Evolutionary conservation across 805 yeast genomes (phyloP).

Genomic region (Vanderwaltozyma tropicalis): DNA sequence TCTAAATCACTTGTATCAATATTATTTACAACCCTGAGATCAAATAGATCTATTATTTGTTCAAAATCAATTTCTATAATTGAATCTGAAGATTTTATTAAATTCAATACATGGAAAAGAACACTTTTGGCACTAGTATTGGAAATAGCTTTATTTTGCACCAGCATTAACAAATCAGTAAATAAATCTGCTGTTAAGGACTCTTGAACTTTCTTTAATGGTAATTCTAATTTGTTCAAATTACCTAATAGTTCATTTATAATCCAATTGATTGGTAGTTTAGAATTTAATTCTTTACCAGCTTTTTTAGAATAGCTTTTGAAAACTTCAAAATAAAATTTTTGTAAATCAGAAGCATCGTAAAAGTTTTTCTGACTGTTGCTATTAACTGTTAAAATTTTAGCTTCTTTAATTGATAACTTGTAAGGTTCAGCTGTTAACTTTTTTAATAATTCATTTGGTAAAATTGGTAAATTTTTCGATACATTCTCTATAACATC

Average conservation of each 20-base stretch:
- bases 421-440: slow-evolving; percentile 42
- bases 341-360: slow-evolving; percentile 31
- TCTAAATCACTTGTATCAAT: slow-evolving; percentile 29
- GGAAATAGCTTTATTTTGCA: slow-evolving; percentile 42
- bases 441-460: slow-evolving; percentile 44
- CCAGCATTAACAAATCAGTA: slow-evolving; percentile 43
- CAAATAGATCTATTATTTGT: slow-evolving; percentile 44
- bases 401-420: slow-evolving; percentile 65
- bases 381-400: slow-evolving; percentile 46
- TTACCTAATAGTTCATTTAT: slow-evolving; percentile 72
- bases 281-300: slow-evolving; percentile 22
- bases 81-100: slow-evolving; percentile 30
- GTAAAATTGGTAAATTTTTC: slow-evolving; percentile 42
- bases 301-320: slow-evolving; percentile 27
- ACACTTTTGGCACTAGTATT: slow-evolving; percentile 58
- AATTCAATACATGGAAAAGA: slow-evolving; percentile 48
- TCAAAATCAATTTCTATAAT: slow-evolving; percentile 21
- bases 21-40: slow-evolving; percentile 30
- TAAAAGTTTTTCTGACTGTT: slow-evolving; percentile 21
- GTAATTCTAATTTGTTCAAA: slow-evolving; percentile 39
- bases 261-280: slow-evolving; percentile 62
- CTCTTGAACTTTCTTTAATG: slow-evolving; percentile 24
- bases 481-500: slow-evolving; percentile 35
- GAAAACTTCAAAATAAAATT: slow-evolving; percentile 38
- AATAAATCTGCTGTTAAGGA: slow-evolving; percentile 36